Percentiles rank a stretch among this genome's conserved stretches.
Evolutionary conservation across 345 rosid species (phyloP).

Genomic region (Euphorbia lathyris): DNA sequence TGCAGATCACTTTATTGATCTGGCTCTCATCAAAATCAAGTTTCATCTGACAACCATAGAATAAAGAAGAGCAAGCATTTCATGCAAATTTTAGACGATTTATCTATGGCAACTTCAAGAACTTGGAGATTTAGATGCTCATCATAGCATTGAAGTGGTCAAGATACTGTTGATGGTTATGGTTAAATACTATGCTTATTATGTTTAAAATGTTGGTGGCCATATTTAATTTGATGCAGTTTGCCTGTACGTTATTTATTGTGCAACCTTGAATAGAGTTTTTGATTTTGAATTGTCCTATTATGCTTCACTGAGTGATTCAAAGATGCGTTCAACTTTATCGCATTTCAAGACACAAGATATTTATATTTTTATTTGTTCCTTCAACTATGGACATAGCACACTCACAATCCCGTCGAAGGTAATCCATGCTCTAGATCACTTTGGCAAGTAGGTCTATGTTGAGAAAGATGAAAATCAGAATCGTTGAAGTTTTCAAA

Average conservation of each 20-base stretch:
- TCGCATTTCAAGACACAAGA: neutral
- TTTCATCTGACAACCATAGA: neutral
- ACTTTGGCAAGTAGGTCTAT: neutral
- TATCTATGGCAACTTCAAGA: neutral
- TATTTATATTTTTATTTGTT: too few species aligned
- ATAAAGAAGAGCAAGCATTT: neutral
- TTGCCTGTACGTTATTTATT: neutral
- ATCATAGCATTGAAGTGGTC: neutral
- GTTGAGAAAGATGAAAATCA: neutral
- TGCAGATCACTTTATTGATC: neutral
- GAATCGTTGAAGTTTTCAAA: neutral
- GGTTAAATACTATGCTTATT: neutral
- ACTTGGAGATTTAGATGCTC: neutral
- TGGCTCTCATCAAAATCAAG: neutral
- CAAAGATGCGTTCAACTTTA: neutral
- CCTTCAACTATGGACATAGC: neutral
- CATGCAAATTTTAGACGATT: conserved; percentile 2
- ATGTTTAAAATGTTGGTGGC: neutral
- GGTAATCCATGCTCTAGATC: neutral
- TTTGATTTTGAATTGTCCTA: neutral
- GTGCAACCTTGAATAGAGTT: neutral
- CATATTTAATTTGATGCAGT: neutral
- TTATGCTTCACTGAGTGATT: neutral
- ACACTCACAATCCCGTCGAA: neutral
- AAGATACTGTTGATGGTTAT: neutral